Evolutionary conservation across 352 stramenopile species (phyloP).

Genomic region (Achlya hypogyna): DNA sequence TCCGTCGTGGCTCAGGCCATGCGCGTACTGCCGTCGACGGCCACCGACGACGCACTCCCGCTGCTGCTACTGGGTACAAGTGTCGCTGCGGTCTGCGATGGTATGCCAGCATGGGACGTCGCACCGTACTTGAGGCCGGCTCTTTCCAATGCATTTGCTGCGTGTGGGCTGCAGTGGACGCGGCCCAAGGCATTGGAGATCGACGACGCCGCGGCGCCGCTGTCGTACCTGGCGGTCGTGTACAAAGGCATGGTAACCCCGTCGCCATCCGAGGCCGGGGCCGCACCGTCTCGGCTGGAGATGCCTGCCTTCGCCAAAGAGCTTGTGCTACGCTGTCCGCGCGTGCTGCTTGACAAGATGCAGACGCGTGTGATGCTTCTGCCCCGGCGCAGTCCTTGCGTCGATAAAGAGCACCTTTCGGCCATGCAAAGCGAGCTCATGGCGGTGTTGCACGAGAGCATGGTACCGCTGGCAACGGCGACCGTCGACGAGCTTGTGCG

Average conservation of each 20-base stretch:
- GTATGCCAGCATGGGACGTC: background rate
- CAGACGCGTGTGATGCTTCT: background rate
- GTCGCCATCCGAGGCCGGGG: background rate
- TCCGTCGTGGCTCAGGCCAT: background rate
- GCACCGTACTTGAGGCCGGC: slow-evolving; percentile 2
- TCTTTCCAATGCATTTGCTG: background rate
- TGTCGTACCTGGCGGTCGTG: background rate
- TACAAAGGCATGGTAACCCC: background rate
- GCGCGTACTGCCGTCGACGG: background rate
- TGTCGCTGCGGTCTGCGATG: background rate
- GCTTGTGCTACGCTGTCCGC: background rate
- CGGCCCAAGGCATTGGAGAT: background rate
- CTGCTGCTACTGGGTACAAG: background rate
- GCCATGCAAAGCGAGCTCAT: background rate
- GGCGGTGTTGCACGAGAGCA: background rate
- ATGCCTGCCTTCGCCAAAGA: background rate
- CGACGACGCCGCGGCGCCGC: background rate
- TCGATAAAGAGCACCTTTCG: background rate
- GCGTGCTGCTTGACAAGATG: background rate
- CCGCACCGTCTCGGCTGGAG: background rate
- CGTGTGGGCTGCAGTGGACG: background rate
- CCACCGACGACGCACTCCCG: background rate
- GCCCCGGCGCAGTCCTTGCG: background rate
- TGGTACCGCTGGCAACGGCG: background rate
- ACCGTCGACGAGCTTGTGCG: background rate